These are phyloP conservation scores for Cytospora leucostoma DNA, from an alignment of 2,329 filamentous ascomycete species.

Conservation along the genomic window DNA sequence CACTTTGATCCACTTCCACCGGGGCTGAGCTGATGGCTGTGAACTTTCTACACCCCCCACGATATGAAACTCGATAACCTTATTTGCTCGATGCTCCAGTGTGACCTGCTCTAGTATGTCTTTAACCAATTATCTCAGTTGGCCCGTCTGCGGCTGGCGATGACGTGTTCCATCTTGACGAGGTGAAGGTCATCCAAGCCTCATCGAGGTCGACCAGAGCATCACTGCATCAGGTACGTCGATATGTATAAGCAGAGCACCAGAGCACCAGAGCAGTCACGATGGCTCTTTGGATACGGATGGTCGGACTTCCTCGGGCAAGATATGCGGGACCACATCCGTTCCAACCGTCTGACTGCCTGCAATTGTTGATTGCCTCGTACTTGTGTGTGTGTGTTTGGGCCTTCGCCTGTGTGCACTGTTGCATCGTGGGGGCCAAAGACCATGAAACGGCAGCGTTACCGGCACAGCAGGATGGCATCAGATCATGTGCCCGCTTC, in stretches of 20 bases:
- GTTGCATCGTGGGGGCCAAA: background rate
- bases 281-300: background rate
- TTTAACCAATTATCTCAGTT: background rate
- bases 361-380: no score
- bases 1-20: background rate
- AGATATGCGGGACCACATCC: background rate
- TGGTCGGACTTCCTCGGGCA: background rate
- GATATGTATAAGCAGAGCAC: no score
- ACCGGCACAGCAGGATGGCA: constrained; percentile 10
- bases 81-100: constrained; percentile 17
- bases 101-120: background rate
- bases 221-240: background rate
- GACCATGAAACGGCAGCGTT: background rate
- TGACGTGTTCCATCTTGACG: constrained; percentile 31
- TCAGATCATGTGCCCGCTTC: background rate
- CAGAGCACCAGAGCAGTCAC: no score
- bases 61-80: constrained; percentile 8
- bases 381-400: background rate
- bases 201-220: background rate
- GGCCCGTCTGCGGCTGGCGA: constrained; percentile 28
- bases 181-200: background rate
- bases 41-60: constrained; percentile 6
- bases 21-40: background rate
- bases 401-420: background rate
- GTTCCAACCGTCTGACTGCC: no score